Base-by-base conservation (phyloP, 257 asterid genomes). In the Nicotiana sylvestris region DNA sequence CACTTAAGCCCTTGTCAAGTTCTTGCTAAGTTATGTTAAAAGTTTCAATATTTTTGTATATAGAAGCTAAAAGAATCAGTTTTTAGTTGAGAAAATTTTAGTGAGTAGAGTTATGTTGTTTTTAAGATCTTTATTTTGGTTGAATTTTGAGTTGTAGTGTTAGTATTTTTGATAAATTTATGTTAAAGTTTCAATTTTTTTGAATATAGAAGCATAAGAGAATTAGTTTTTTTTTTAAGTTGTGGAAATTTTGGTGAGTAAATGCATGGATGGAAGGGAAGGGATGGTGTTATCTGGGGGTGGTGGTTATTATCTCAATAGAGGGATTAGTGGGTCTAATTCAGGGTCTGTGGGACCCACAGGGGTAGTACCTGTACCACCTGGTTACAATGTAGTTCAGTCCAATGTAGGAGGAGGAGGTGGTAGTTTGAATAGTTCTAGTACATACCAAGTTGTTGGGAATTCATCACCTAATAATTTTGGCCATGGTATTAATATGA, bases 371-470 rank as follows among this genome's bases (percentile, higher is more conserved):
- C 66, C 80, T 58, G 25, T 77, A 53, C 62, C 93, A 15, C 91
- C 92, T 29, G 90, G 85, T 76, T 93, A 82, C 89, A 87, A 89
- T 80, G 85, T 85, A 43, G 58, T 87, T 80, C 97, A 90, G 80
- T 83, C 92, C 46, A 92, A 85, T 89, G 88, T 88, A 57, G 92
- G 90, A 33, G 89, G 87, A 27, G 90, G 88, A 21, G 61, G 79
- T 57, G 89, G 88, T 64, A 82, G 83, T 66, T 85, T 81, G 5
- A 33, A 4, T 33, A 89, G 88, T 85, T 87, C 89, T 39, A 81
- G 92, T 32, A 56, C 97, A 3, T 93, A 84, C 89, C 95, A 88
- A 51, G 64, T 30, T n/a, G 77, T 49, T 39, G 97, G 92, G 89
- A 93, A 90, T 86, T 90, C 91, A 15, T 84, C 94, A 32, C 84